A percentile compares a stretch with the other conserved stretches of the same genome.
phyloP scores from a whole-genome alignment of 2,329 filamentous ascomycete species.

The Lecanicillium sp. region DNA sequence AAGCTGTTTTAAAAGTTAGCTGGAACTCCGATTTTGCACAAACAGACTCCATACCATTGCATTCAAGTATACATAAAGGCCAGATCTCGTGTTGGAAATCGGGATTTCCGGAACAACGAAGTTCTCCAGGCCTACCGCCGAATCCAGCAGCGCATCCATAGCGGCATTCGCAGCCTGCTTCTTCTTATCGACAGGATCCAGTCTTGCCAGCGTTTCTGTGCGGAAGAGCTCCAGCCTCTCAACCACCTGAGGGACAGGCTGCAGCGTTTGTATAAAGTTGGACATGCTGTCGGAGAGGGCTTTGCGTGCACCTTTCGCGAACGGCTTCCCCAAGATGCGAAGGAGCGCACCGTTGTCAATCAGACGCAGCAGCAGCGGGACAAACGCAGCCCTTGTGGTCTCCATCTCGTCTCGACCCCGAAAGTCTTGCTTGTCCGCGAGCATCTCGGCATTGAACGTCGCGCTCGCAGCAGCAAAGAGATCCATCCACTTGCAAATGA shows the following conservation, averaged over 20 bases:
- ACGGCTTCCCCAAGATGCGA: slow-evolving; percentile 41
- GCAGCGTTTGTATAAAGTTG: slow-evolving; percentile 49
- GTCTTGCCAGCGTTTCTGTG: slow-evolving; percentile 44
- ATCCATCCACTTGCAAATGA: slow-evolving; percentile 51
- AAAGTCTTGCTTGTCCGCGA: slow-evolving; percentile 35
- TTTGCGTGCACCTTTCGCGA: slow-evolving; percentile 47
- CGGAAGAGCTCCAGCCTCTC: slow-evolving; percentile 50
- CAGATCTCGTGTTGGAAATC: slow-evolving; percentile 67
- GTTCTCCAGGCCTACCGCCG: slow-evolving; percentile 47
- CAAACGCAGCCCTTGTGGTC: slow-evolving; percentile 53
- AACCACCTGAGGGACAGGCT: slow-evolving; percentile 46
- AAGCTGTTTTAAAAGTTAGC: slow-evolving; percentile 45
- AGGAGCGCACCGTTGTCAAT: slow-evolving; percentile 53
- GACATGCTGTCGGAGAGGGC: slow-evolving; percentile 42
- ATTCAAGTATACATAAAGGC: slow-evolving; percentile 79
- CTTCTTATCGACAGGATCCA: slow-evolving; percentile 48
- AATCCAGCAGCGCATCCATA: slow-evolving; percentile 52
- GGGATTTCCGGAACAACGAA: slow-evolving; percentile 57
- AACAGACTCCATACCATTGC: slow-evolving; percentile 53
- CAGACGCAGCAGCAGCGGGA: slow-evolving; percentile 53
- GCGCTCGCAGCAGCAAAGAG: slow-evolving; percentile 45
- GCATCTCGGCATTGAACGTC: slow-evolving; percentile 39
- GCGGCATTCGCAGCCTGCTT: slow-evolving; percentile 38
- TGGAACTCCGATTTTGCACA: neutral
- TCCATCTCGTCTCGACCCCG: slow-evolving; percentile 50